phyloP scores from a whole-genome alignment of 2,329 filamentous ascomycete genomes.

The Zymoseptoria pseudotritici region DNA sequence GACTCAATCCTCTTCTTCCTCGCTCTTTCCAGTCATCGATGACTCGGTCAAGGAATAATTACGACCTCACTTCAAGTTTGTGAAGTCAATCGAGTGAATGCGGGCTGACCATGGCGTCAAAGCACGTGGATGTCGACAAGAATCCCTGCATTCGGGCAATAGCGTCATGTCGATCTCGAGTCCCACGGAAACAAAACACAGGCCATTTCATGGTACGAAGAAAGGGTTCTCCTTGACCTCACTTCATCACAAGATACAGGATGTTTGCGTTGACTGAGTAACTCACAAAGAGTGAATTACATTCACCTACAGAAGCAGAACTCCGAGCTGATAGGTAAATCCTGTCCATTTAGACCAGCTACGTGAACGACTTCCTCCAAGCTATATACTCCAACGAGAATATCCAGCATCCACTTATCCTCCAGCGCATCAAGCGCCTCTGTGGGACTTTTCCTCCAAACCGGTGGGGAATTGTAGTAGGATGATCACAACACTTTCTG shows the following conservation, averaged over 20 bases:
- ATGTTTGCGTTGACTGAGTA: not conserved
- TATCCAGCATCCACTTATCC: not conserved
- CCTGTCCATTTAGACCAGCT: not conserved
- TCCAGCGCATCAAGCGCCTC: slow-evolving; percentile 6
- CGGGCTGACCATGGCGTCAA: not conserved
- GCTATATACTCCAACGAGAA: not conserved
- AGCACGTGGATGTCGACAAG: not conserved
- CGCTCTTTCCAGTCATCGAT: not conserved
- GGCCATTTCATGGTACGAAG: not conserved
- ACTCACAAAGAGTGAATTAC: not conserved
- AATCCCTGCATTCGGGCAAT: not conserved
- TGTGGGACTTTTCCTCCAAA: slow-evolving; percentile 4
- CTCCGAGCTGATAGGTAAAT: not conserved
- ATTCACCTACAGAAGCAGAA: not conserved
- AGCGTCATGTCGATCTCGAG: not conserved
- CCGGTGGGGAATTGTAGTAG: slow-evolving; percentile 19
- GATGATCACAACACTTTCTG: slow-evolving; percentile 22
- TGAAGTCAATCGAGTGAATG: not conserved
- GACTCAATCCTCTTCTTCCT: not conserved
- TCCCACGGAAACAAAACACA: not conserved
- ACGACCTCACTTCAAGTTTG: not conserved
- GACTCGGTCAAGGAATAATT: not conserved
- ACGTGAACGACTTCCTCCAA: not conserved
- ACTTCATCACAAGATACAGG: not conserved
- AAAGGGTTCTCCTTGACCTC: not conserved